phyloP scores from a whole-genome alignment of 2,329 filamentous ascomycete species.

The Myriangium duriaei region DNA sequence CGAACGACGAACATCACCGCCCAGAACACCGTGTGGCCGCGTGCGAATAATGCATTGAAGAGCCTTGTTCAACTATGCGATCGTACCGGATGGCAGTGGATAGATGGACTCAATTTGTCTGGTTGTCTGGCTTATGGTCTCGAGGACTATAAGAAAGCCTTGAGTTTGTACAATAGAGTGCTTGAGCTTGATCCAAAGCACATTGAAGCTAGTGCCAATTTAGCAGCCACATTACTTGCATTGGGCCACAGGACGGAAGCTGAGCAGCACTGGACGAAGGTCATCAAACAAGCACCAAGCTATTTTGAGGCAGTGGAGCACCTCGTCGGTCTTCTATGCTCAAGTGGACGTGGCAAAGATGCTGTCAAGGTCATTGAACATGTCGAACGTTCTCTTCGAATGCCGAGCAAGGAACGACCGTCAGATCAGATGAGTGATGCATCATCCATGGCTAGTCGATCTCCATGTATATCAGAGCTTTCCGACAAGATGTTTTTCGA shows the following conservation, averaged over 20 bases:
- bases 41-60: conserved; percentile 54
- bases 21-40: conserved; percentile 5
- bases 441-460: conserved; percentile 39
- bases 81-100: conserved; percentile 75
- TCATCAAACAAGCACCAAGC: conserved; percentile 70
- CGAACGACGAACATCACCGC: background rate
- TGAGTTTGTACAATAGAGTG: conserved; percentile 62
- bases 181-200: conserved; percentile 51
- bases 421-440: conserved; percentile 48
- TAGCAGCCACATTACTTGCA: conserved; percentile 78
- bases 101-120: conserved; percentile 81
- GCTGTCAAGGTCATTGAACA: conserved; percentile 79
- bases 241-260: conserved; percentile 73
- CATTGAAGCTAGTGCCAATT: conserved; percentile 86
- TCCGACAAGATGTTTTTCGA: conserved; percentile 48
- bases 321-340: conserved; percentile 75
- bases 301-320: conserved; percentile 95
- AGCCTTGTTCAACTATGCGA: conserved; percentile 63
- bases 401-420: conserved; percentile 25
- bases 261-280: conserved; percentile 70
- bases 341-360: conserved; percentile 66
- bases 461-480: conserved; percentile 40
- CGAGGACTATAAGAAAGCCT: conserved; percentile 66
- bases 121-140: conserved; percentile 88
- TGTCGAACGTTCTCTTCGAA: conserved; percentile 61